These are phyloP conservation scores for Coccomyxa sp. DNA, from an alignment of 139 green algal species.

Conservation along the genomic window DNA sequence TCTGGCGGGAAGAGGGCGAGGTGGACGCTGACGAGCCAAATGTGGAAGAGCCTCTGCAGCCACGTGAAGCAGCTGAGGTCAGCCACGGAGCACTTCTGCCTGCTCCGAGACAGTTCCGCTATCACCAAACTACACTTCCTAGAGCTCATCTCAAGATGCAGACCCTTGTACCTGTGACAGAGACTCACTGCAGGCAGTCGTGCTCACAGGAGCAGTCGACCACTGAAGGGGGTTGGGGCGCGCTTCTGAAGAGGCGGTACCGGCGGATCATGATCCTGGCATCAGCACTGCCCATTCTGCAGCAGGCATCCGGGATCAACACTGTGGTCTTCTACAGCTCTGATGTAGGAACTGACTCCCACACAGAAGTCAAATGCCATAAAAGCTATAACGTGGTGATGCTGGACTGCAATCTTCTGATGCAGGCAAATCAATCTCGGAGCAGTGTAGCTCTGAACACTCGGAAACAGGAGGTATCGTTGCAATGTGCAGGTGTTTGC, in stretches of 20 bases:
- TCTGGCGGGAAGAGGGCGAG: not conserved
- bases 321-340: slow-evolving; percentile 72
- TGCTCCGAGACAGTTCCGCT: no score
- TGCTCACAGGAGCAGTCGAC: not conserved
- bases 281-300: slow-evolving; percentile 49
- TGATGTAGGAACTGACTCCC: slow-evolving; percentile 4
- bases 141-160: no score
- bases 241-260: slow-evolving; percentile 35
- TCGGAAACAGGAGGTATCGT: not conserved
- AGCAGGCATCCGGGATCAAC: slow-evolving; percentile 83
- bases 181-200: no score
- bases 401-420: not conserved
- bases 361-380: not conserved
- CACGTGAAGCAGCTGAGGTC: no score
- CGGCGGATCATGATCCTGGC: slow-evolving; percentile 54
- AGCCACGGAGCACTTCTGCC: no score
- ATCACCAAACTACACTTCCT: no score
- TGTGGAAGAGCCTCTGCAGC: no score
- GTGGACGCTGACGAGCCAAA: not conserved
- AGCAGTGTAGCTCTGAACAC: not conserved
- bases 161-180: no score
- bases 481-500: slow-evolving; percentile 48
- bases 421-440: no score
- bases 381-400: not conserved
- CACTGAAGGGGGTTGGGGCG: slow-evolving; percentile 12